Conservation (phyloP, 2,329 filamentous ascomycete genomes). For the Colletotrichum sp. region DNA sequence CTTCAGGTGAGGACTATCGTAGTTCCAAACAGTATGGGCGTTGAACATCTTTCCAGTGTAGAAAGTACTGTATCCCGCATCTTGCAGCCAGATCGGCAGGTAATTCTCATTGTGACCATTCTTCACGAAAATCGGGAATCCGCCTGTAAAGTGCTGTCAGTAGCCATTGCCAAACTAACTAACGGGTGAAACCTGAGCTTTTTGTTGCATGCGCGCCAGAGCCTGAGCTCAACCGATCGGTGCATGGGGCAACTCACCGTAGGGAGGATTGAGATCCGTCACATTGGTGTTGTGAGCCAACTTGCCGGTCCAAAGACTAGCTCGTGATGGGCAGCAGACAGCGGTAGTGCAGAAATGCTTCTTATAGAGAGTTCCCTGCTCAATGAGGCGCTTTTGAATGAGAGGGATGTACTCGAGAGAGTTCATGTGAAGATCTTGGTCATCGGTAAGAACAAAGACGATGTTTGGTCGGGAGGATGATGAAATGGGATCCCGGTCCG, state of each 20-base stretch:
- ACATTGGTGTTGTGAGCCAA: slow-evolving; percentile 71
- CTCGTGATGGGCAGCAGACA: slow-evolving; percentile 69
- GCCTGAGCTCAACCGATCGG: neutral
- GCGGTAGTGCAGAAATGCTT: slow-evolving; percentile 70
- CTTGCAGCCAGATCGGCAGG: slow-evolving; percentile 56
- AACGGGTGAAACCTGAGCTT: rapidly evolving
- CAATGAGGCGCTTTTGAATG: slow-evolving; percentile 57
- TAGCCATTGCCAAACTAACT: too few species aligned
- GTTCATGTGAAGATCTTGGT: slow-evolving; percentile 67
- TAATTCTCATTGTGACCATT: slow-evolving; percentile 56
- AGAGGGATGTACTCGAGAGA: slow-evolving; percentile 64
- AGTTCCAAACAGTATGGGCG: slow-evolving; percentile 52
- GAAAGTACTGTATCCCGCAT: slow-evolving; percentile 56
- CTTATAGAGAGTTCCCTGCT: slow-evolving; percentile 62
- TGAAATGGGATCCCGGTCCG: neutral
- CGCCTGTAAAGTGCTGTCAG: slow-evolving; percentile 29
- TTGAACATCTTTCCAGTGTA: slow-evolving; percentile 64
- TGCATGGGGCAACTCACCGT: slow-evolving; percentile 48
- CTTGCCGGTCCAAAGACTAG: slow-evolving; percentile 65
- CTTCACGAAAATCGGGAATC: slow-evolving; percentile 55
- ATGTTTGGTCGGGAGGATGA: slow-evolving; percentile 54
- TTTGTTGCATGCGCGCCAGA: neutral
- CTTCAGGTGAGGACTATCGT: slow-evolving; percentile 53
- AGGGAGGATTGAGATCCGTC: slow-evolving; percentile 56
- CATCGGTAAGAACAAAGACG: slow-evolving; percentile 70